Evolutionary conservation across 2,329 filamentous ascomycete species (phyloP).

Genomic region (Phaeoacremonium minimum): DNA sequence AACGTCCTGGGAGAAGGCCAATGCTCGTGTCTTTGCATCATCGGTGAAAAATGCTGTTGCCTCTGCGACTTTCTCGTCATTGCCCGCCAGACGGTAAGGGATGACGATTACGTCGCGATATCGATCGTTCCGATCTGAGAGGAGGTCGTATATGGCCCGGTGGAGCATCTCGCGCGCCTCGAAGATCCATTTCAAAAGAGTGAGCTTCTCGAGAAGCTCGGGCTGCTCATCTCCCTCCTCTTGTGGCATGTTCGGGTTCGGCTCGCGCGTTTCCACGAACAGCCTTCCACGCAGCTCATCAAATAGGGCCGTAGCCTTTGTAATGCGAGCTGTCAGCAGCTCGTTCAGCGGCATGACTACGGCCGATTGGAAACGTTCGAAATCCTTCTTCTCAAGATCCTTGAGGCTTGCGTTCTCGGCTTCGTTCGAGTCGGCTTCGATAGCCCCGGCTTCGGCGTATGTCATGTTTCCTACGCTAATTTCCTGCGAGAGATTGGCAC

Average conservation of each 20-base stretch:
- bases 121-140: constrained; percentile 79
- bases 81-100: constrained; percentile 72
- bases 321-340: constrained; percentile 71
- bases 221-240: constrained; percentile 95
- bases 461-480: constrained; percentile 74
- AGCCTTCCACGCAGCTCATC: constrained; percentile 68
- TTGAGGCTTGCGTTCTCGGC: constrained; percentile 69
- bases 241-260: constrained; percentile 77
- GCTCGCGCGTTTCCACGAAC: constrained; percentile 64
- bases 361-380: constrained; percentile 76
- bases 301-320: constrained; percentile 71
- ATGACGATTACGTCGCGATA: constrained; percentile 81
- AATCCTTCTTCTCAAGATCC: constrained; percentile 71
- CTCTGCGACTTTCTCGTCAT: constrained; percentile 73
- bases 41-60: constrained; percentile 78
- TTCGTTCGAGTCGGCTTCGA: constrained; percentile 69
- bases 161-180: constrained; percentile 87
- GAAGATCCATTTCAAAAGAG: constrained; percentile 93
- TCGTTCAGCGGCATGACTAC: constrained; percentile 84
- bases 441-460: constrained; percentile 77
- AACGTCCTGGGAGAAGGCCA: constrained; percentile 67
- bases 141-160: constrained; percentile 77
- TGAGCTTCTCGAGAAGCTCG: constrained; percentile 89
- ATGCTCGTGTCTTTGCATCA: constrained; percentile 69
- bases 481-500: constrained; percentile 71